Base-by-base conservation (phyloP, 139 green algal species). In the Chlamydomonas eustigma region DNA sequence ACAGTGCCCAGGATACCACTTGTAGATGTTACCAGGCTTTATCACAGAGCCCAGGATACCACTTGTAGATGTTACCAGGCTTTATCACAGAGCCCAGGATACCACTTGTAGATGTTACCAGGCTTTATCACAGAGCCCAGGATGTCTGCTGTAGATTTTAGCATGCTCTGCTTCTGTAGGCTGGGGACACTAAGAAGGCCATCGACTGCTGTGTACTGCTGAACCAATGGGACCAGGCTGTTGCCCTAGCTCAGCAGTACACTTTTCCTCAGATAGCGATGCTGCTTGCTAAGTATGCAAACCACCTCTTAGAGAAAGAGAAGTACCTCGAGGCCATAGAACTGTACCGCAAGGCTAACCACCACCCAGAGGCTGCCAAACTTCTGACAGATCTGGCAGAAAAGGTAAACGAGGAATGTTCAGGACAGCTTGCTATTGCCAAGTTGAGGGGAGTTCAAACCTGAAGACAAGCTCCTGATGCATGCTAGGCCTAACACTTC, bases 171-270 rank as follows among this genome's bases (percentile, higher is more conserved):
- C 22, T 24, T 34, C 2, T 35, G 50, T 70, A 90, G 85, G 85
- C 75, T 2, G 90, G 87, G 6, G 79, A 93, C 77, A 83, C 84
- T 50, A 92, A 94, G 86, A 74, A 78, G 0, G 92, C 90, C 4
- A 83, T 96, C 6, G 91, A 96, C 65, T 91, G 85, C 78, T 95
- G 88, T 77, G 78, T 94, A 37, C 73, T 88, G 71, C 83, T 95
- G n/a, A 93, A 95, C 82, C 86, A 95, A 67, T 96, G 92, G 92
- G 88, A 93, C 75, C 84, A 91, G 71, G 91, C 78, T 0, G 84
- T 94, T 37, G 64, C 74, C 32, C 78, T 96, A 33, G 91, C 92
- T 2, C 81, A 90, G 78, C 52, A 84, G 64, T 77, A 88, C 76
- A 81, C 85, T 52, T 90, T 85, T 58, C 67, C 74, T 3, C 81